Evolutionary conservation across 2,329 filamentous ascomycete species (phyloP).

Genomic region (Cordyceps farinosa): DNA sequence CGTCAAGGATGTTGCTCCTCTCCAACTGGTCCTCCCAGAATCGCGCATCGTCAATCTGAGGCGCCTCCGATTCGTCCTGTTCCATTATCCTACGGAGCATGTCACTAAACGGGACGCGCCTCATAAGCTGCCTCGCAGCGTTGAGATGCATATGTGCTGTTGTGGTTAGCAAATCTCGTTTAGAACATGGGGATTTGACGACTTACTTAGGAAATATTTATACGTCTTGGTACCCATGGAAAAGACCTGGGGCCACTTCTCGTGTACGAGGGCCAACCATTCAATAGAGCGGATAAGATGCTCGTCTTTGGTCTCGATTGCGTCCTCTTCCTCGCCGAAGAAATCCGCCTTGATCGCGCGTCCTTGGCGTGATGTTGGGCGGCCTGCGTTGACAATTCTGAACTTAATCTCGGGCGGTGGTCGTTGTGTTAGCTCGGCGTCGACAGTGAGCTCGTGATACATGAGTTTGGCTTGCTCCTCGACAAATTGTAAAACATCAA

Average conservation of each 20-base stretch:
- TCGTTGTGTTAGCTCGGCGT: constrained; percentile 13
- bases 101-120: constrained; percentile 47
- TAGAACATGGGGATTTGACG: background rate
- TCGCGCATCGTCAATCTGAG: constrained; percentile 36
- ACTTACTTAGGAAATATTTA: constrained; percentile 78
- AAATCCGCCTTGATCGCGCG: constrained; percentile 68
- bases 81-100: constrained; percentile 44
- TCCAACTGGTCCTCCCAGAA: constrained; percentile 40
- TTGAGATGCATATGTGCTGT: constrained; percentile 49
- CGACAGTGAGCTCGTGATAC: constrained; percentile 43
- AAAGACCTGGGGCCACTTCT: constrained; percentile 69
- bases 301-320: constrained; percentile 60
- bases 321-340: constrained; percentile 57
- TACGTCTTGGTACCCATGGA: constrained; percentile 68
- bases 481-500: constrained; percentile 73
- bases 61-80: constrained; percentile 31
- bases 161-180: constrained; percentile 6
- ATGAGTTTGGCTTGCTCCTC: constrained; percentile 59
- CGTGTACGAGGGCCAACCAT: constrained; percentile 76
- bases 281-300: constrained; percentile 74
- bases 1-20: constrained; percentile 33
- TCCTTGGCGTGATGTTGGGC: constrained; percentile 40
- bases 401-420: constrained; percentile 45
- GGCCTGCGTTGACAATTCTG: constrained; percentile 45
- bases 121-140: constrained; percentile 52